phyloP scores from a whole-genome alignment of 2,329 filamentous ascomycete species.

The Cladosporium sp. region DNA sequence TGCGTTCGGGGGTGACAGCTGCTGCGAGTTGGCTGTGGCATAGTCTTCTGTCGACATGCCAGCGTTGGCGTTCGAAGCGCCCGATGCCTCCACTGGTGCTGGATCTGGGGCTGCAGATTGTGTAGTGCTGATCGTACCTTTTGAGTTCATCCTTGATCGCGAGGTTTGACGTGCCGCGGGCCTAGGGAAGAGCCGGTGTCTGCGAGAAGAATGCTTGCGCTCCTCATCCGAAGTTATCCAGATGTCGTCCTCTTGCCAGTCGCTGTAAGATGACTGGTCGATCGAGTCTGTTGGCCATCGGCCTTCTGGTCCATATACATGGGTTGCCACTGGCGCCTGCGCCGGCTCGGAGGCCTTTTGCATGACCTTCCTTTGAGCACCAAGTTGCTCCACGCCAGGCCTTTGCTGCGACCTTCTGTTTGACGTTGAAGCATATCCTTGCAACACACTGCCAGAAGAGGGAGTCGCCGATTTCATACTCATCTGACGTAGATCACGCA shows the following conservation, averaged over 20 bases:
- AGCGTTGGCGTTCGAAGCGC: slow-evolving; percentile 3
- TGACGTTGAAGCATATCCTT: slow-evolving; percentile 6
- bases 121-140: slow-evolving; percentile 17
- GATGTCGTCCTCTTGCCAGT: slow-evolving; percentile 22
- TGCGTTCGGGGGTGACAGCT: slow-evolving; percentile 12
- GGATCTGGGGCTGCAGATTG: background rate
- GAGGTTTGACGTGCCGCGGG: slow-evolving; percentile 20
- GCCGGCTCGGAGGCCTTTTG: too few species aligned
- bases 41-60: slow-evolving; percentile 19
- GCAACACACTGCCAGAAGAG: slow-evolving; percentile 12
- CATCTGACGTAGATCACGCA: slow-evolving; percentile 22
- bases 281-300: slow-evolving; percentile 21
- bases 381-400: background rate
- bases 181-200: slow-evolving; percentile 9
- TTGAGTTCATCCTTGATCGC: slow-evolving; percentile 12
- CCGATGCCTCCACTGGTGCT: too few species aligned
- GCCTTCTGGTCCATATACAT: background rate
- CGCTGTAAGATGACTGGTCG: slow-evolving; percentile 7
- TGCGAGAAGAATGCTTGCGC: background rate
- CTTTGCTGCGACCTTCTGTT: background rate
- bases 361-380: too few species aligned
- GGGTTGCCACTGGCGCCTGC: background rate
- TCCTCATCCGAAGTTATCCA: slow-evolving; percentile 28
- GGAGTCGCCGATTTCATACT: slow-evolving; percentile 3
- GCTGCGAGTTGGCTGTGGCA: slow-evolving; percentile 14